Evolutionary conservation across 1,139 yeast species (phyloP).

Genomic region (Eremothecium sinecaudum): DNA sequence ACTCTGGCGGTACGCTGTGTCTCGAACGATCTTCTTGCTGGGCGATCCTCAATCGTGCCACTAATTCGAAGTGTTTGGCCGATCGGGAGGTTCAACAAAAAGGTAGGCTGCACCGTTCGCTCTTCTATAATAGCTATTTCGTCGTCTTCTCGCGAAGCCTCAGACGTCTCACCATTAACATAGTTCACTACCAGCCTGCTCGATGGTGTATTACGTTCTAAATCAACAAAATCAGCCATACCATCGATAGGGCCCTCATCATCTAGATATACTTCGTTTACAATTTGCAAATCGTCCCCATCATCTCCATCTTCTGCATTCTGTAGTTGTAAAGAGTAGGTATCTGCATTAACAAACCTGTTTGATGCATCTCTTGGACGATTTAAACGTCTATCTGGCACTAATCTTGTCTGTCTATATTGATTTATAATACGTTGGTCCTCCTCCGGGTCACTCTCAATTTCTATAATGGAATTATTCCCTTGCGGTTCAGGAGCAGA

Average conservation of each 20-base stretch:
- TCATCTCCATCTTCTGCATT: conserved; percentile 3
- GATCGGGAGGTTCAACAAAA: conserved; percentile 24
- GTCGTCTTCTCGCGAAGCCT: conserved; percentile 17
- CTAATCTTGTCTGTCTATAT: conserved; percentile 11
- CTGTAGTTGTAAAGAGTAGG: neutral
- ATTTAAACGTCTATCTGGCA: conserved; percentile 14
- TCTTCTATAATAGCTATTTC: conserved; percentile 24
- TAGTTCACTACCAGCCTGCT: conserved; percentile 2
- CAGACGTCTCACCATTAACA: conserved; percentile 4
- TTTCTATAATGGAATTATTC: conserved; percentile 16
- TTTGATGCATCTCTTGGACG: conserved; percentile 18
- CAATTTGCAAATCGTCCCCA: conserved; percentile 21
- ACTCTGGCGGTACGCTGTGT: conserved; percentile 15
- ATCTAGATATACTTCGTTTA: conserved; percentile 15
- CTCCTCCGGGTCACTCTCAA: conserved; percentile 26
- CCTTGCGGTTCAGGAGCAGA: conserved; percentile 1
- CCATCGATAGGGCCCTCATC: conserved; percentile 16
- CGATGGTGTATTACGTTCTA: conserved; percentile 12
- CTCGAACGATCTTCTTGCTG: conserved; percentile 24
- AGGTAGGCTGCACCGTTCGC: conserved; percentile 18
- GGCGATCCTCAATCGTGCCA: conserved; percentile 20
- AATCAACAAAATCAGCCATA: conserved; percentile 20
- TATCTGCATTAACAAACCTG: conserved; percentile 12
- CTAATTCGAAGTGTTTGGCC: conserved; percentile 20
- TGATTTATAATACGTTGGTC: conserved; percentile 14